These are phyloP conservation scores for Calonectria honghensis DNA, from an alignment of 2,329 filamentous ascomycete species.

Conservation along the genomic window DNA sequence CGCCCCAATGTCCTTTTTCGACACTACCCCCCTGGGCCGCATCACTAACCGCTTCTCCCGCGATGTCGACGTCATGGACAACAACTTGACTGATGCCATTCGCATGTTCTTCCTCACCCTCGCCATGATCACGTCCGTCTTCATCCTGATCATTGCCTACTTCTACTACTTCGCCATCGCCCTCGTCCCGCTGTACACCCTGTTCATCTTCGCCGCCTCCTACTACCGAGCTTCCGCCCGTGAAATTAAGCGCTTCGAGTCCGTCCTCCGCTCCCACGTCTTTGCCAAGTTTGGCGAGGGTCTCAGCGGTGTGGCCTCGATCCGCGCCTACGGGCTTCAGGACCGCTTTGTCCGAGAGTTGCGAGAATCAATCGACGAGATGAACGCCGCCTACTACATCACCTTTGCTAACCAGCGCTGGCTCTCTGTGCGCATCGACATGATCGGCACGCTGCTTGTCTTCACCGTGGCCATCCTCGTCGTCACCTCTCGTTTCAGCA, in stretches of 20 bases:
- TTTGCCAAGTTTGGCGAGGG: constrained; percentile 95
- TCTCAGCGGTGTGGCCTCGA: constrained; percentile 87
- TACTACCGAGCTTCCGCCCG: constrained; percentile 95
- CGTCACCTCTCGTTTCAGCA: constrained; percentile 90
- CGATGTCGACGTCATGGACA: constrained; percentile 98
- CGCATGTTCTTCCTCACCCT: constrained; percentile 94
- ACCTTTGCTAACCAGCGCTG: constrained; percentile 97
- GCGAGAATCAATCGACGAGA: constrained; percentile 85
- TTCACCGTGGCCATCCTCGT: constrained; percentile 93
- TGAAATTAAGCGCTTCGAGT: constrained; percentile 95
- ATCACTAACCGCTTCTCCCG: constrained; percentile 98
- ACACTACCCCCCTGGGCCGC: constrained; percentile 94
- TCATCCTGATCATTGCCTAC: constrained; percentile 93
- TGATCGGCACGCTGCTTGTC: constrained; percentile 88
- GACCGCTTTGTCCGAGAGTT: constrained; percentile 83
- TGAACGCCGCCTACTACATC: constrained; percentile 95
- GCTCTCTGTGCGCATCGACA: constrained; percentile 89
- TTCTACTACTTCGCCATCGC: constrained; percentile 89
- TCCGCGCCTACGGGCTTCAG: constrained; percentile 91
- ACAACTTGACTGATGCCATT: constrained; percentile 90
- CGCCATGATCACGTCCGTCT: constrained; percentile 87
- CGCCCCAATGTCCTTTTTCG: constrained; percentile 92
- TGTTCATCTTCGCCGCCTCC: constrained; percentile 88
- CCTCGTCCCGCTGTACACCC: constrained; percentile 78
- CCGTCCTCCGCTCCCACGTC: constrained; percentile 89